Conservation (phyloP, 306 rosid species). For the Malus sylvestris region DNA sequence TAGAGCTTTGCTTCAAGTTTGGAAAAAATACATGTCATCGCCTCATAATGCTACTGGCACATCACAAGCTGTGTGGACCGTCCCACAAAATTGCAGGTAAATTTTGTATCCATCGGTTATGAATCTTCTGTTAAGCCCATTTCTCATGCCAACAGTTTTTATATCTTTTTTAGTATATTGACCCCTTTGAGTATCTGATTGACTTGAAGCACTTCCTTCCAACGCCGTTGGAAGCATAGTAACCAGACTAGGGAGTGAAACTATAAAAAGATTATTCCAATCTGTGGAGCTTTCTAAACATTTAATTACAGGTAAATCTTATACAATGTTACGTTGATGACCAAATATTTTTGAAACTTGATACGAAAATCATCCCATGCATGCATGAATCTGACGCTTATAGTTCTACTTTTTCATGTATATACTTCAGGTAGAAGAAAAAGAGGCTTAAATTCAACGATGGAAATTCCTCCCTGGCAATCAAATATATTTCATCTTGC, state of each 20-base stretch:
- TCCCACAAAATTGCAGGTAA: conserved; percentile 66
- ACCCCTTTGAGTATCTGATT: not conserved
- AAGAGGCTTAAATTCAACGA: not conserved
- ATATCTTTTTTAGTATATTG: not conserved
- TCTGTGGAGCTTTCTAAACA: not conserved
- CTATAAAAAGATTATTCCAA: not conserved
- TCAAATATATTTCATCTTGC: not conserved
- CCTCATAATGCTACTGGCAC: not conserved
- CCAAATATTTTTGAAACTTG: not conserved
- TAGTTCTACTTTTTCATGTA: not conserved
- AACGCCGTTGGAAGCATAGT: not conserved
- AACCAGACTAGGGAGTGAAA: not conserved
- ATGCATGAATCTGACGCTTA: too few species aligned
- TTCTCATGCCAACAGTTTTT: too few species aligned
- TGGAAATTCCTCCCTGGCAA: not conserved
- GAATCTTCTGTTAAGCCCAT: not conserved
- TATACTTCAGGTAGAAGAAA: not conserved
- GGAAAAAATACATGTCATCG: conserved; percentile 44
- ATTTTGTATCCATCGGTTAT: not conserved
- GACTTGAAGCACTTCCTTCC: not conserved
- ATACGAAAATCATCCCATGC: too few species aligned
- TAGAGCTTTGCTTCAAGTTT: conserved; percentile 56
- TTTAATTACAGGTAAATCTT: not conserved
- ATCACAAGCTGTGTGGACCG: conserved; percentile 44
- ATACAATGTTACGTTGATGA: not conserved